Percentiles rank a stretch among this genome's conserved stretches.
Evolutionary conservation across 2,329 filamentous ascomycete species (phyloP).

Genomic region (Cladosporium oxysporum): DNA sequence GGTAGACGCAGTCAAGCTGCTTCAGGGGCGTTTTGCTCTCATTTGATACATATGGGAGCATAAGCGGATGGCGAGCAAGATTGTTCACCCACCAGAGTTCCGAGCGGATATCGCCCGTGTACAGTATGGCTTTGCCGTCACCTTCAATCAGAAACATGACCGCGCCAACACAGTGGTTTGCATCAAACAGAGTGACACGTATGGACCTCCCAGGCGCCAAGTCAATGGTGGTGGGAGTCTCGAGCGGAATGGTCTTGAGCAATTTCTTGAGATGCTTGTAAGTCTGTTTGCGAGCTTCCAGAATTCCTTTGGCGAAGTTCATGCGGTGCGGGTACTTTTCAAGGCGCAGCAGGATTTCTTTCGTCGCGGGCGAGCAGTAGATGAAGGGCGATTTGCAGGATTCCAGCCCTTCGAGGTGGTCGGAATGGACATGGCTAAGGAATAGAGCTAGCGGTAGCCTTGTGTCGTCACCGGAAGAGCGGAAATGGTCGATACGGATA

Average conservation of each 20-base stretch:
- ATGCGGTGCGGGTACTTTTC: slow-evolving; percentile 78
- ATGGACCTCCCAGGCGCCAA: slow-evolving; percentile 68
- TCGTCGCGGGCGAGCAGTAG: slow-evolving; percentile 84
- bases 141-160: slow-evolving; percentile 92
- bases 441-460: slow-evolving; percentile 76
- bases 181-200: slow-evolving; percentile 81
- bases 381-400: slow-evolving; percentile 76
- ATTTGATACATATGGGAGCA: slow-evolving; percentile 65
- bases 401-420: slow-evolving; percentile 82
- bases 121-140: slow-evolving; percentile 70
- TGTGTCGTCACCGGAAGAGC: slow-evolving; percentile 48
- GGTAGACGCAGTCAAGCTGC: slow-evolving; percentile 76
- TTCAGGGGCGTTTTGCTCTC: slow-evolving; percentile 52
- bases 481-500: slow-evolving; percentile 83
- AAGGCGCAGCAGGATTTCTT: slow-evolving; percentile 74
- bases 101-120: slow-evolving; percentile 85
- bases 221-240: slow-evolving; percentile 76
- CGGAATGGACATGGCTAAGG: slow-evolving; percentile 88
- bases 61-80: slow-evolving; percentile 67
- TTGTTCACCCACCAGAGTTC: slow-evolving; percentile 84
- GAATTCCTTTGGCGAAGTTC: slow-evolving; percentile 75
- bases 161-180: slow-evolving; percentile 87
- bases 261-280: slow-evolving; percentile 75
- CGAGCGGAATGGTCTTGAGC: slow-evolving; percentile 77
- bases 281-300: slow-evolving; percentile 72